Evolutionary conservation across 306 rosid genomes (phyloP), one percentile per base, ranked within the genome.

Genomic region (Cucumis hystrix): DNA sequence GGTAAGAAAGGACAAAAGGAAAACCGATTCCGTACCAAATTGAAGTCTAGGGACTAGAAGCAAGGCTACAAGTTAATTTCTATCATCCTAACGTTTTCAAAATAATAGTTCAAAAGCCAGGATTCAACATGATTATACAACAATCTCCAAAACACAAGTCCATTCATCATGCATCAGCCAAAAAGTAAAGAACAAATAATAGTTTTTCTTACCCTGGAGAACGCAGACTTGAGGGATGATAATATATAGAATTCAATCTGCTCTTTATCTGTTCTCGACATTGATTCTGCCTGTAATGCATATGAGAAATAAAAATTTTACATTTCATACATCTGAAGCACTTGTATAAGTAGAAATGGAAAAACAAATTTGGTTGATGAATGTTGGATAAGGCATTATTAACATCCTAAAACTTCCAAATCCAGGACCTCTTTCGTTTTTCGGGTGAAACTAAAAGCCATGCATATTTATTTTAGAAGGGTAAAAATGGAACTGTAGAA

Each of bases 191-290:
- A 33, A 82, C 28, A 56, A 70, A 62, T 47, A 59, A 78, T 81
- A 23, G 77, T 21, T 47, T 68, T 58, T 70, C 97, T 90, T 86
- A 95, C 99, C 92, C 99, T 87, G 69, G 92, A 59, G 88, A 92
- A 95, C 59, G 86, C 97, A 82, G 76, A 80, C 88, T 91, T 95
- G 66, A 85, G 84, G 74, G 99, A 92, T 69, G 97, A 89, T 64
- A 84, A 83, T 76, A 95, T 81, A 75, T 92, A 92, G 23, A 83
- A 72, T 82, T 92, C 99, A 85, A 95, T 91, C 90, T 95, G 99
- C 84, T 95, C 99, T 49, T 90, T 93, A 74, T 95, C 97, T 49
- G 92, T 87, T 73, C 83, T 25, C 66, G 90, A 88, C 76, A 87
- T 85, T 75, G 91, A 90, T 68, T 88, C 75, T 71, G 74, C 87